Evolutionary conservation across 108 stramenopile genomes (phyloP).

Genomic region (Mayamaea pseudoterrestris): DNA sequence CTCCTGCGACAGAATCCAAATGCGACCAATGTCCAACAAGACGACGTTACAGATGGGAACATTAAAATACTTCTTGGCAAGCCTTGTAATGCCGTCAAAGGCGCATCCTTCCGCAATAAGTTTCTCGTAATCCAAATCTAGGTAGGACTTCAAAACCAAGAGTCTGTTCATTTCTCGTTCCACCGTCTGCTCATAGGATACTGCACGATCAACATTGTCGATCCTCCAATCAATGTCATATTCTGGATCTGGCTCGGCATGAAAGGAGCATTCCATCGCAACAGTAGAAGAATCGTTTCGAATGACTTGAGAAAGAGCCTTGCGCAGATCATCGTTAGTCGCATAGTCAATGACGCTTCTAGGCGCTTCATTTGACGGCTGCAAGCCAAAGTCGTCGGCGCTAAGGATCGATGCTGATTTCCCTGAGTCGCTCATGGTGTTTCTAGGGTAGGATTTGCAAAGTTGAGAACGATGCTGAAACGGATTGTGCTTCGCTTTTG

Average conservation of each 20-base stretch:
- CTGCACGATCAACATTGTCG: slow-evolving; percentile 8
- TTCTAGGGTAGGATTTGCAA: too few relatives aligned
- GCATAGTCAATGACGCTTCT: slow-evolving; percentile 26
- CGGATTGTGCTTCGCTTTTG: too few relatives aligned
- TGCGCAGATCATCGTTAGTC: slow-evolving; percentile 14
- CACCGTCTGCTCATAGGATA: slow-evolving; percentile 20
- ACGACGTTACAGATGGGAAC: slow-evolving; percentile 58
- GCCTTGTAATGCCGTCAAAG: slow-evolving; percentile 35
- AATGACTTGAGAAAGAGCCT: too few relatives aligned
- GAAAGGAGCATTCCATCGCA: too few relatives aligned
- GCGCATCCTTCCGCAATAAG: slow-evolving; percentile 26
- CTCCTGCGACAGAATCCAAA: slow-evolving; percentile 70
- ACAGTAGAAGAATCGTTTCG: too few relatives aligned
- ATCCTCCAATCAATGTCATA: slow-evolving; percentile 23
- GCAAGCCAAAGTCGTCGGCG: too few relatives aligned
- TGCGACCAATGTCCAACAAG: slow-evolving; percentile 60
- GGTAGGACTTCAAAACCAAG: slow-evolving; percentile 45
- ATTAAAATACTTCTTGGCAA: slow-evolving; percentile 39
- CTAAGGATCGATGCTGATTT: too few relatives aligned
- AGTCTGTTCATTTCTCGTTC: slow-evolving; percentile 50
- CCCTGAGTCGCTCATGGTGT: too few relatives aligned
- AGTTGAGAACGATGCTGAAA: too few relatives aligned
- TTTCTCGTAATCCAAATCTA: slow-evolving; percentile 32
- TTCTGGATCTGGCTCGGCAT: too few relatives aligned
- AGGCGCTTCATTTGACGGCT: too few relatives aligned